Evolutionary conservation across 2,329 filamentous ascomycete genomes (phyloP).

Genomic region (Aspergillus pseudoviridinutans): DNA sequence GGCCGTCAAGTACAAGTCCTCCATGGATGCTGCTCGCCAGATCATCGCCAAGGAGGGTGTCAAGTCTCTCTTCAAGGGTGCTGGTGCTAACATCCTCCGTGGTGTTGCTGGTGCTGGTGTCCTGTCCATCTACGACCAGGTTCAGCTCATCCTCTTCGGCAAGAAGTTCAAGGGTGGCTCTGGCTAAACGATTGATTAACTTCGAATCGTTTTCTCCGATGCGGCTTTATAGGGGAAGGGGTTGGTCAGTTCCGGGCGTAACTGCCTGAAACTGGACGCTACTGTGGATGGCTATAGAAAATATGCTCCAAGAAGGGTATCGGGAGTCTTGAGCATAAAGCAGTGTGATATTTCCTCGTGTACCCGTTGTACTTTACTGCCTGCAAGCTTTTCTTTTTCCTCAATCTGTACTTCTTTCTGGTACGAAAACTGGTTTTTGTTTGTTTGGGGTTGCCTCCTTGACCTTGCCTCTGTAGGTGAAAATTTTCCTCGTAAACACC

Average conservation of each 20-base stretch:
- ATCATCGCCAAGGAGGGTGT: conserved; percentile 96
- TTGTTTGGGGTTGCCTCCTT: background rate
- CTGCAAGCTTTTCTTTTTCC: conserved; percentile 43
- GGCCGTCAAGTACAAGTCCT: conserved; percentile 99
- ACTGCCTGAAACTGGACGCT: conserved; percentile 25
- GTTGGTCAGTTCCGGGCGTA: conserved; percentile 24
- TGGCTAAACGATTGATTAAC: conserved; percentile 27
- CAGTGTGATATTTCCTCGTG: conserved; percentile 41
- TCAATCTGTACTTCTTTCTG: conserved; percentile 23
- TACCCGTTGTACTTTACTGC: conserved; percentile 48
- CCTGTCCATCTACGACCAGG: conserved; percentile 99
- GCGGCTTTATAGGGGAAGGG: conserved; percentile 22
- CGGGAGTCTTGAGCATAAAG: conserved; percentile 44
- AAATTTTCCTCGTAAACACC: background rate
- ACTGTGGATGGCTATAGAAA: conserved; percentile 36
- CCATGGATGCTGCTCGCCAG: conserved; percentile 90
- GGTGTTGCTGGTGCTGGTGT: conserved; percentile 99
- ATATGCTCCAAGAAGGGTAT: conserved; percentile 42
- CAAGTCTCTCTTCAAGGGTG: conserved; percentile 99
- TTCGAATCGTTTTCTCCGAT: conserved; percentile 14
- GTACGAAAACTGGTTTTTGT: conserved; percentile 1
- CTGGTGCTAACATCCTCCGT: conserved; percentile 99
- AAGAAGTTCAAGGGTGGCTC: conserved; percentile 70
- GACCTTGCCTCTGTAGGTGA: background rate
- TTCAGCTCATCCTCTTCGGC: conserved; percentile 98